phyloP scores from a whole-genome alignment of 2,329 filamentous ascomycete species.

The Chaetomium strumarium region DNA sequence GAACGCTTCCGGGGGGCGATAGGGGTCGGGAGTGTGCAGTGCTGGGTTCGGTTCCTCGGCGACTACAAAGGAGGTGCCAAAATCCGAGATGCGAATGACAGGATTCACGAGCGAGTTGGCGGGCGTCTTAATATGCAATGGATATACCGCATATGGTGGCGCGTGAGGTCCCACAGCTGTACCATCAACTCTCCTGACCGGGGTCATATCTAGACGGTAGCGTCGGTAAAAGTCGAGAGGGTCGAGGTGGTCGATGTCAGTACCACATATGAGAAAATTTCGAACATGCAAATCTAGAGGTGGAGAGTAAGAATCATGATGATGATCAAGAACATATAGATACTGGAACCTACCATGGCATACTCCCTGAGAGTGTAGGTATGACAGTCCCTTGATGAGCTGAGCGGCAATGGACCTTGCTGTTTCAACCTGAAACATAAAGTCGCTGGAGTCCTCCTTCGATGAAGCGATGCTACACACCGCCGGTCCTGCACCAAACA shows the following conservation, averaged over 20 bases:
- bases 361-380: constrained; percentile 16
- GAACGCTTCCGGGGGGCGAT: constrained; percentile 23
- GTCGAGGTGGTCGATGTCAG: constrained; percentile 7
- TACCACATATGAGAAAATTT: constrained; percentile 13
- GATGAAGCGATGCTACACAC: constrained; percentile 10
- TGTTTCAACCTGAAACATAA: constrained; percentile 17
- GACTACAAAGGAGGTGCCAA: constrained; percentile 23
- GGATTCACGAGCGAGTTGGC: constrained; percentile 8
- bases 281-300: constrained; percentile 5
- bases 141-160: constrained; percentile 20
- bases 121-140: constrained; percentile 18
- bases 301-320: too few relatives aligned
- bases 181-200: constrained; percentile 16
- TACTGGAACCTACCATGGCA: constrained; percentile 23
- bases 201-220: constrained; percentile 15
- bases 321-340: too few relatives aligned
- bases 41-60: constrained; percentile 1
- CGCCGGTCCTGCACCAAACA: constrained; percentile 15
- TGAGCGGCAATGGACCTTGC: constrained; percentile 19
- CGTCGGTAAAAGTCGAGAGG: constrained; percentile 12
- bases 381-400: constrained; percentile 16
- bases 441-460: constrained; percentile 6
- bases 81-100: constrained; percentile 19
- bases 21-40: constrained; percentile 20
- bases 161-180: constrained; percentile 17